Percentiles rank a stretch among this genome's conserved stretches.
Conservation (phyloP, 306 rosid species). For the Mucuna pruriens region DNA sequence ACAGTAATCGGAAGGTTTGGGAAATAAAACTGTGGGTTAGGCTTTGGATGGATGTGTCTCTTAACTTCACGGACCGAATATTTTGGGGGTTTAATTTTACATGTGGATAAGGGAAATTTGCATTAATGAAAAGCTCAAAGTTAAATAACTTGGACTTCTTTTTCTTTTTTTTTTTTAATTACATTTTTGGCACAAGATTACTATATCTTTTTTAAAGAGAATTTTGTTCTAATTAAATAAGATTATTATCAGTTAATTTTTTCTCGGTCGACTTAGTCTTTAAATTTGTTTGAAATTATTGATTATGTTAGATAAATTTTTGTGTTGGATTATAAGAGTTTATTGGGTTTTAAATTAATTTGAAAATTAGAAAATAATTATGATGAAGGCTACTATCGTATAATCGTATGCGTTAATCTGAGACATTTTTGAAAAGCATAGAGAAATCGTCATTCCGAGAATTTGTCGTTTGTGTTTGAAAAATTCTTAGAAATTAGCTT, state of each 20-base stretch:
- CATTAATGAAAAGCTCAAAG: neutral
- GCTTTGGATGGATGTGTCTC: slow-evolving; percentile 3
- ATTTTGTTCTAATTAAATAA: no score
- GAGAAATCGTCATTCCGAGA: neutral
- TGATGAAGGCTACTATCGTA: no score
- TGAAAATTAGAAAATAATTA: neutral
- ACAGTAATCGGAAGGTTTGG: slow-evolving; percentile 14
- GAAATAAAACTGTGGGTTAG: slow-evolving; percentile 32
- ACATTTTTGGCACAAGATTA: no score
- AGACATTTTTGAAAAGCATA: neutral
- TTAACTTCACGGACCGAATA: neutral
- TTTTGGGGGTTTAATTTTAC: neutral
- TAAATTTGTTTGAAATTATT: no score
- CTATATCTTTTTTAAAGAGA: no score
- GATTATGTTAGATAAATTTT: no score
- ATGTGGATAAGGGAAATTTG: neutral
- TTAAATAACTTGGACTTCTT: neutral
- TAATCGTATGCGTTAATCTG: neutral
- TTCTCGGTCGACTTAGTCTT: no score
- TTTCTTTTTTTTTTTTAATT: no score
- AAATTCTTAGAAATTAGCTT: neutral
- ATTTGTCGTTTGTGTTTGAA: neutral
- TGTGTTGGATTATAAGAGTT: no score
- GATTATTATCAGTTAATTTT: no score
- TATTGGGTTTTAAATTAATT: neutral